Evolutionary conservation across 768 basidiomycete species (phyloP), one percentile per base, ranked within the genome.

Genomic region (Heimioporus sp.): DNA sequence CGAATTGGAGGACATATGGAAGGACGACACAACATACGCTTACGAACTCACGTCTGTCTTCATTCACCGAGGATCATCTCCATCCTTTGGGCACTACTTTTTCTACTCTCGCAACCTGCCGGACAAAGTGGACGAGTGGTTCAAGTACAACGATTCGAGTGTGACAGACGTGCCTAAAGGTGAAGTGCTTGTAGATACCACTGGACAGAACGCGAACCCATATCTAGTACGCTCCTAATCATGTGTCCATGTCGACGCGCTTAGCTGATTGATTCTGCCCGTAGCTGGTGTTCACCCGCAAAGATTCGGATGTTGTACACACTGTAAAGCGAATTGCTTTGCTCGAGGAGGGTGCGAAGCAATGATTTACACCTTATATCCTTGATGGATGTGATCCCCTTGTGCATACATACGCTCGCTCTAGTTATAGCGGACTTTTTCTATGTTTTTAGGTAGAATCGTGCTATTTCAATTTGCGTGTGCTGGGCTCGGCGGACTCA

Each of bases 11-110:
- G 68, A 67, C 1, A 61, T 93, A 1, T 98, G 95, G 95, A 72
- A 71, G 41, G 80, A 85, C 56, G 82, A 83, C 40, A 77, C 66
- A 15, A 71, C 77, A 30, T 82, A 81, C 9, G 85, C 86, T 30
- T 98, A 97, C 65, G 92, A 97, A 64, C 79, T 98, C 40, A 92
- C 91, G 0, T 90, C 92, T 10, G 96, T 98, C 17, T 98, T 92
- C 75, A 88, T 98, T 53, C 95, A 98, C 68, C 86, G 95, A 28
- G 95, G 94, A 43, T 80, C 86, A 48, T 88, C 85, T 16, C 85
- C 91, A 2, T 88, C 87, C 8, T 93, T 84, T 72, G 93, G 93
- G 4, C 95, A 97, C 66, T 97, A 97, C 70, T 98, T 93, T 77
- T 92, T 98, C 70, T 97, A 96, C 68, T 91, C 94, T 49, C 80